phyloP scores from a whole-genome alignment of 2,329 filamentous ascomycete genomes.

The Sclerotinia subarctica region DNA sequence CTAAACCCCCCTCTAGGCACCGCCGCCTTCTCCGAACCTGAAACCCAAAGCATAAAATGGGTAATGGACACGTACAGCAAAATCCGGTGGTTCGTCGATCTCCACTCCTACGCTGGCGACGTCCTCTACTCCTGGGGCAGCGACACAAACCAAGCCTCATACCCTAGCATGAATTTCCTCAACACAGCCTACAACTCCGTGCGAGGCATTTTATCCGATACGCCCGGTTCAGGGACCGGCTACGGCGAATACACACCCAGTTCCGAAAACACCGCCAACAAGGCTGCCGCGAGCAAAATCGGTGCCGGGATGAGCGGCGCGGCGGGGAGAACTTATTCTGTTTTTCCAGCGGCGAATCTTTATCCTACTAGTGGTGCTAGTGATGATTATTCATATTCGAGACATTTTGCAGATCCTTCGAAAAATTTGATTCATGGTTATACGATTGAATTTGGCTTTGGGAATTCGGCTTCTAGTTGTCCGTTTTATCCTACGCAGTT shows the following conservation, averaged over 20 bases:
- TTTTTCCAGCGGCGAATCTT: constrained; percentile 43
- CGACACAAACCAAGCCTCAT: constrained; percentile 49
- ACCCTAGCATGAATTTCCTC: constrained; percentile 49
- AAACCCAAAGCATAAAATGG: constrained; percentile 54
- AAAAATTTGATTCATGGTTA: constrained; percentile 44
- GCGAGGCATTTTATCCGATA: constrained; percentile 47
- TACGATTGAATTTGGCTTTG: constrained; percentile 49
- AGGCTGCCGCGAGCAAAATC: constrained; percentile 40
- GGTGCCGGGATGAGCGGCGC: constrained; percentile 43
- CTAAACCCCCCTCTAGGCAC: constrained; percentile 40
- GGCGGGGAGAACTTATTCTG: constrained; percentile 41
- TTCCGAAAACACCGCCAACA: constrained; percentile 41
- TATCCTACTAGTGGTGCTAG: constrained; percentile 48
- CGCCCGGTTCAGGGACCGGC: constrained; percentile 33
- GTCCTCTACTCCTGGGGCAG: constrained; percentile 58
- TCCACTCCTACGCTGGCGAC: constrained; percentile 53
- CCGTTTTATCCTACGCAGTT: constrained; percentile 47
- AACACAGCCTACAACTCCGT: constrained; percentile 51
- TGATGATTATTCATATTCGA: constrained; percentile 48
- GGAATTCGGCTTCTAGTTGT: constrained; percentile 28
- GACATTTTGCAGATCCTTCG: constrained; percentile 42
- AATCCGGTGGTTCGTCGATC: constrained; percentile 56
- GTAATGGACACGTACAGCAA: constrained; percentile 49
- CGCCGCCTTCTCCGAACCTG: constrained; percentile 52
- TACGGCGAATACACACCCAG: constrained; percentile 48